phyloP scores from a whole-genome alignment of 73 alveolate species.

The Paramecium bursaria region DNA sequence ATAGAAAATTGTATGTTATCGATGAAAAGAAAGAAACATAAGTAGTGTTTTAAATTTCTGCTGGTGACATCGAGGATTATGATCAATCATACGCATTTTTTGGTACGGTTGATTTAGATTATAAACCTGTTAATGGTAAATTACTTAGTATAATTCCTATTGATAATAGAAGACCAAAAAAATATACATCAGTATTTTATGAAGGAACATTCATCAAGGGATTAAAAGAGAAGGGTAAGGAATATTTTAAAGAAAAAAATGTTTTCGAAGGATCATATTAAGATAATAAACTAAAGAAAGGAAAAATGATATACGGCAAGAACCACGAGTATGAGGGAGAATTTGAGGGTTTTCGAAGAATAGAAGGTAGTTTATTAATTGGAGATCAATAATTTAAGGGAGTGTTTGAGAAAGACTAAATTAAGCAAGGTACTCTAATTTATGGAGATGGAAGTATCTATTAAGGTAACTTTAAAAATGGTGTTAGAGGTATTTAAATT shows the following conservation, averaged over 20 bases:
- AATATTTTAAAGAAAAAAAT: background rate
- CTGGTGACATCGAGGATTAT: no score
- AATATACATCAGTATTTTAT: no score
- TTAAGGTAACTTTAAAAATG: background rate
- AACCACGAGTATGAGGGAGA: background rate
- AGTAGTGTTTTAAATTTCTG: no score
- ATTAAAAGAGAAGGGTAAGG: no score
- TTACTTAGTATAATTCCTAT: no score
- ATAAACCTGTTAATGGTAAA: no score
- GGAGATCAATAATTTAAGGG: background rate
- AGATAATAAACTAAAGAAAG: background rate
- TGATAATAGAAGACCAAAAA: no score
- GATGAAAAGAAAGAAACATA: no score
- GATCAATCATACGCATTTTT: no score
- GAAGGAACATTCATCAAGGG: no score
- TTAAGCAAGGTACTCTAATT: background rate
- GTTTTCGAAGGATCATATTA: background rate
- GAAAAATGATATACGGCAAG: background rate
- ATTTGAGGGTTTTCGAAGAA: background rate
- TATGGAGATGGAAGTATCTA: background rate
- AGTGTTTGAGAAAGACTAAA: background rate
- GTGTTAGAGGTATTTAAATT: background rate
- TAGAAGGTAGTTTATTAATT: background rate
- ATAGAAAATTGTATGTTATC: no score
- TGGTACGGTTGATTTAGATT: no score